phyloP scores from a whole-genome alignment of 768 basidiomycete genomes.

The Calocybe indica region DNA sequence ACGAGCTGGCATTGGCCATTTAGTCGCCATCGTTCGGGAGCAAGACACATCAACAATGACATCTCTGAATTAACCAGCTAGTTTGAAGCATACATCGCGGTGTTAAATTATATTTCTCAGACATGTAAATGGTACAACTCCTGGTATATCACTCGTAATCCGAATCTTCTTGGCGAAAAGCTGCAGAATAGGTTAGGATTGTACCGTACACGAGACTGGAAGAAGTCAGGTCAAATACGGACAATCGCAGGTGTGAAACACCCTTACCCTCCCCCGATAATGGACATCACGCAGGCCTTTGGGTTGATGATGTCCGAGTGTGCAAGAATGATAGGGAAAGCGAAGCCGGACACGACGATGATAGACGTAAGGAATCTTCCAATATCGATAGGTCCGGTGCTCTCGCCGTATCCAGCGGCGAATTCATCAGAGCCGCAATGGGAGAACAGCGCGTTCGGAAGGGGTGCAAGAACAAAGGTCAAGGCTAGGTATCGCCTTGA shows the following conservation, averaged over 20 bases:
- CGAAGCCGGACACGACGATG: constrained; percentile 90
- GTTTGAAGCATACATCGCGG: not conserved
- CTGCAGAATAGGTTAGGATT: constrained; percentile 81
- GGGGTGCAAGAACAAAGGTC: constrained; percentile 91
- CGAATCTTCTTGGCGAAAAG: constrained; percentile 76
- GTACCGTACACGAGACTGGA: constrained; percentile 81
- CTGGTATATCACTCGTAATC: constrained; percentile 57
- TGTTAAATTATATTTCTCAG: not conserved
- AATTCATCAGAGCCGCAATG: constrained; percentile 84
- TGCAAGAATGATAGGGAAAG: constrained; percentile 85
- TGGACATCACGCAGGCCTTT: constrained; percentile 90
- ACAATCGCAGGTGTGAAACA: not conserved
- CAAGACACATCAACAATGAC: too few species aligned
- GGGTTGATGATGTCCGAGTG: constrained; percentile 85
- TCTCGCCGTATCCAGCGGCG: constrained; percentile 47
- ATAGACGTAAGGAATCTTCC: constrained; percentile 92
- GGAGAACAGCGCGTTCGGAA: constrained; percentile 93
- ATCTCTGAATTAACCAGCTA: too few species aligned
- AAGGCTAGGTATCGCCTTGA: constrained; percentile 48
- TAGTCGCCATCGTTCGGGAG: constrained; percentile 29
- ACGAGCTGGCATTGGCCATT: constrained; percentile 34
- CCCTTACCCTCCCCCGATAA: constrained; percentile 84
- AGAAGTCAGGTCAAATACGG: not conserved
- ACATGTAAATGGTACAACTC: not conserved
- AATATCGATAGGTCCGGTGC: constrained; percentile 72